These are phyloP conservation scores for Andalucia godoyi DNA, from an alignment of 78 protist species.

Conservation along the genomic window DNA sequence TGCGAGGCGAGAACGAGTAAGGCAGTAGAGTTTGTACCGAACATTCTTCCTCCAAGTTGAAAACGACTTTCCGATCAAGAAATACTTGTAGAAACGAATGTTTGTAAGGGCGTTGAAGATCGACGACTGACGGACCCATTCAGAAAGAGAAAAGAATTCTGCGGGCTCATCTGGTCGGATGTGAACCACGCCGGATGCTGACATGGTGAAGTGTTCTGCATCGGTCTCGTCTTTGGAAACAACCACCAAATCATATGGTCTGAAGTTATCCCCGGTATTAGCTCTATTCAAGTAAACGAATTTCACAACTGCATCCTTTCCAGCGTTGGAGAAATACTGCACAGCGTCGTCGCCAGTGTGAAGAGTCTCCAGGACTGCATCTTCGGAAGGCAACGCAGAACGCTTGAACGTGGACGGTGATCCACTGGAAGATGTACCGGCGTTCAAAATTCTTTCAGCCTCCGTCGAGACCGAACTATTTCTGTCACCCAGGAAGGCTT, in stretches of 20 bases:
- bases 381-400: too few species aligned
- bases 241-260: slow-evolving; percentile 42
- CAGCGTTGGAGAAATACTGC: background rate
- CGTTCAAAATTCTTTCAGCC: too few species aligned
- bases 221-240: slow-evolving; percentile 12
- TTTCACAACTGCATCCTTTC: background rate
- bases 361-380: background rate
- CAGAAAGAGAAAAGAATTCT: slow-evolving; percentile 19
- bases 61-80: slow-evolving; percentile 14
- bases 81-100: slow-evolving; percentile 38
- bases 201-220: slow-evolving; percentile 44
- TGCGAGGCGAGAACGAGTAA: background rate
- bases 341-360: slow-evolving; percentile 7
- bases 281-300: slow-evolving; percentile 4
- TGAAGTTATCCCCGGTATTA: background rate
- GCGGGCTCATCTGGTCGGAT: slow-evolving; percentile 16
- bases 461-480: too few species aligned
- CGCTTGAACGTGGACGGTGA: too few species aligned
- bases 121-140: slow-evolving; percentile 25
- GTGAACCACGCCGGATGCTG: slow-evolving; percentile 51
- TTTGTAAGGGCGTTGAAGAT: slow-evolving; percentile 30
- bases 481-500: too few species aligned
- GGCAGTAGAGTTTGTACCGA: slow-evolving; percentile 21
- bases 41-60: slow-evolving; percentile 27
- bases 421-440: too few species aligned